These are phyloP conservation scores for Colletotrichum simmondsii DNA, from an alignment of 2,329 filamentous ascomycete species.

Conservation along the genomic window DNA sequence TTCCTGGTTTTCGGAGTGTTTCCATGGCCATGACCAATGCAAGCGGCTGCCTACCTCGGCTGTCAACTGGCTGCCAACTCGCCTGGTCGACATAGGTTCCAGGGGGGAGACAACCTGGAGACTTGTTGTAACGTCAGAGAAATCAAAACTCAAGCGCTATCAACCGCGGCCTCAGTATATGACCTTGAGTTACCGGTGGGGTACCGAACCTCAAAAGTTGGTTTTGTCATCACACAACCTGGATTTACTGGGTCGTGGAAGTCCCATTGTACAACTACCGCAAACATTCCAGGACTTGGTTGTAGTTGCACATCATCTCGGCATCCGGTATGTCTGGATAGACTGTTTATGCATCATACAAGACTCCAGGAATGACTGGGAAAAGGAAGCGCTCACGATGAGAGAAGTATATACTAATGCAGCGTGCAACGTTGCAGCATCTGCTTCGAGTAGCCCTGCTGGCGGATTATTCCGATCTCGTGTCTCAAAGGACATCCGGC, in stretches of 20 bases:
- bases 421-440: conserved; percentile 28
- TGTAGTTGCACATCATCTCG: conserved; percentile 27
- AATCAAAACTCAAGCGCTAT: too few relatives aligned
- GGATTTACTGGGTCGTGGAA: background rate
- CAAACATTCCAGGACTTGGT: conserved; percentile 34
- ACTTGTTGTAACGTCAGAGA: background rate
- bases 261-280: conserved; percentile 18
- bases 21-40: background rate
- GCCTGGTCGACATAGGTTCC: background rate
- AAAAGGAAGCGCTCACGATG: conserved; percentile 32
- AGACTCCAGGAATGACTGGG: conserved; percentile 35
- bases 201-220: background rate
- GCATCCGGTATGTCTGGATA: conserved; percentile 36
- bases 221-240: conserved; percentile 15
- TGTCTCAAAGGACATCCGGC: background rate
- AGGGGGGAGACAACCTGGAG: background rate
- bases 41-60: background rate
- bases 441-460: background rate
- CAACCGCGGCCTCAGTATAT: background rate
- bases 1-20: background rate
- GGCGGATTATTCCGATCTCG: conserved; percentile 26
- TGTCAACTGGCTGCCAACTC: background rate
- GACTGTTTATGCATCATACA: conserved; percentile 37
- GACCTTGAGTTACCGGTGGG: conserved; percentile 36
- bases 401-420: conserved; percentile 32